Evolutionary conservation across 2,329 filamentous ascomycete species (phyloP).

Genomic region (Monosporascus sp.): DNA sequence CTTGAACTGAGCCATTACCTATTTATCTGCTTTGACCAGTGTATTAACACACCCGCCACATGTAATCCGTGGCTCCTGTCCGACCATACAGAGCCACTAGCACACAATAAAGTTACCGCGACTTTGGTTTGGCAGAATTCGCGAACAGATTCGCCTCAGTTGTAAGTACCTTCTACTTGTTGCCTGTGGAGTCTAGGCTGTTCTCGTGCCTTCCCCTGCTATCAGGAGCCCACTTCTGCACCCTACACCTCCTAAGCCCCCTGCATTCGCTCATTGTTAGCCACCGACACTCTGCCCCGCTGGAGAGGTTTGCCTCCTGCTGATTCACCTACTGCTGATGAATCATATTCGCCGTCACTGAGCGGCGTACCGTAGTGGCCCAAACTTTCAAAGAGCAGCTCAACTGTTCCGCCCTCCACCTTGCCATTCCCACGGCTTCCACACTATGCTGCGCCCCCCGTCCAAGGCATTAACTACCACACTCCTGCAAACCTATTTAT

Average conservation of each 20-base stretch:
- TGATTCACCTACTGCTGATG: constrained; percentile 25
- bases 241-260: not conserved
- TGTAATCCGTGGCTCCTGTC: no score
- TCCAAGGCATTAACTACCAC: constrained; percentile 10
- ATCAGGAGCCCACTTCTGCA: constrained; percentile 4
- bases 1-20: no score
- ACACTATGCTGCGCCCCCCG: constrained; percentile 26
- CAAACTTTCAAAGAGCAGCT: not conserved
- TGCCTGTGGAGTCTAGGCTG: constrained; percentile 16
- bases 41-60: no score
- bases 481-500: constrained; percentile 15
- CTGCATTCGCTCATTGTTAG: constrained; percentile 1
- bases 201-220: constrained; percentile 25
- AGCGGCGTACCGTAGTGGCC: constrained; percentile 19
- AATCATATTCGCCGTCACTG: constrained; percentile 16
- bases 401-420: constrained; percentile 10
- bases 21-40: no score
- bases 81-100: not conserved
- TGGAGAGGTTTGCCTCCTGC: not conserved
- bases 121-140: not conserved
- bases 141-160: not conserved
- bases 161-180: constrained; percentile 1
- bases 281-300: constrained; percentile 1
- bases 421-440: constrained; percentile 25
- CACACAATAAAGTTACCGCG: not conserved